Evolutionary conservation across 805 yeast species (phyloP).

Genomic region (Saccharomycopsis oosterbeekiorum): DNA sequence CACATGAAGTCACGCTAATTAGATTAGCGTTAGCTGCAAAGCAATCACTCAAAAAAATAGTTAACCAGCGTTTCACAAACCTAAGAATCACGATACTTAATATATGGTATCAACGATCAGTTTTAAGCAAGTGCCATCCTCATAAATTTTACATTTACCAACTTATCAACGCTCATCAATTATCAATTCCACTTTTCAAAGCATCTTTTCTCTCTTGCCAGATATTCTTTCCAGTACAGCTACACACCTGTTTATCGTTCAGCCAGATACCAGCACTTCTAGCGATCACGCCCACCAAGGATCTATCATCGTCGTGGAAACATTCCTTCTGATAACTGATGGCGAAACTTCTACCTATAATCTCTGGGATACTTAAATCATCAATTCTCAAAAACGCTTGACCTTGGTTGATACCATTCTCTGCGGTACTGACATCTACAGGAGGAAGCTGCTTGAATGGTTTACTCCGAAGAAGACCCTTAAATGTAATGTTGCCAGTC

Average conservation of each 20-base stretch:
- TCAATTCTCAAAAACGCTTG: conserved; percentile 18
- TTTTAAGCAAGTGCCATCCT: too few relatives aligned
- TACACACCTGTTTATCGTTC: conserved; percentile 84
- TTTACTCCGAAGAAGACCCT: conserved; percentile 58
- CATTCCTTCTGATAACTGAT: conserved; percentile 21
- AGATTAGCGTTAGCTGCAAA: too few relatives aligned
- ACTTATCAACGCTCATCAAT: neutral
- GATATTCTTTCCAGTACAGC: conserved; percentile 89
- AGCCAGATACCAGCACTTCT: conserved; percentile 98
- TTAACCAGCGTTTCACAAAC: too few relatives aligned
- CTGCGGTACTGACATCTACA: conserved; percentile 15
- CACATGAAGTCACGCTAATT: too few relatives aligned
- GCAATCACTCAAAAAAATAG: too few relatives aligned
- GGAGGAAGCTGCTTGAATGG: conserved; percentile 37
- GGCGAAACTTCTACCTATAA: conserved; percentile 57
- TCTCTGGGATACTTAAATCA: conserved; percentile 38
- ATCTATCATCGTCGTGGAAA: conserved; percentile 19
- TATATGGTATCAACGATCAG: too few relatives aligned
- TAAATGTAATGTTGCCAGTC: conserved; percentile 68
- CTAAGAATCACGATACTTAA: too few relatives aligned
- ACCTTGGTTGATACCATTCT: conserved; percentile 17
- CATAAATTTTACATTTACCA: too few relatives aligned
- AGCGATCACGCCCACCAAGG: conserved; percentile 81
- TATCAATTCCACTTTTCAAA: conserved; percentile 36
- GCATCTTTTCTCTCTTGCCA: conserved; percentile 94